A percentile compares a stretch with the other conserved stretches of the same genome.
These are phyloP conservation scores for Apiospora aurea DNA, from an alignment of 2,329 filamentous ascomycete genomes.

Conservation along the genomic window DNA sequence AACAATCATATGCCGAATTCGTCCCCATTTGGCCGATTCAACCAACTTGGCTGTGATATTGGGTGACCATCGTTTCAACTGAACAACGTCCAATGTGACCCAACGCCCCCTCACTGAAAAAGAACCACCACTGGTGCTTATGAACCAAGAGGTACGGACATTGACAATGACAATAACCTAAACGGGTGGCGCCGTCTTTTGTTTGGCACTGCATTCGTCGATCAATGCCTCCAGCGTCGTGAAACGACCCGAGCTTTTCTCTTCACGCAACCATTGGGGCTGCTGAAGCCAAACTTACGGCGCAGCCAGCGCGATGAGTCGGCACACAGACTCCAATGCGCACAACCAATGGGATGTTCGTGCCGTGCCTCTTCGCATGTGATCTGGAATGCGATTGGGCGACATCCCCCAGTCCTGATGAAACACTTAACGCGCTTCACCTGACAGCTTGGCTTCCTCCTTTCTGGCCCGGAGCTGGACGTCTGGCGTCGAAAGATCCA, in stretches of 20 bases:
- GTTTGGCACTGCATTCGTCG: background rate
- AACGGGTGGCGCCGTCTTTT: background rate
- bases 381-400: background rate
- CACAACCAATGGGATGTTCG: background rate
- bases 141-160: too few relatives aligned
- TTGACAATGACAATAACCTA: too few relatives aligned
- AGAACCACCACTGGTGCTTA: background rate
- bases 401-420: background rate
- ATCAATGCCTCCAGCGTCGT: background rate
- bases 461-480: background rate
- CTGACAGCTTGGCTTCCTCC: background rate
- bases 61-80: background rate
- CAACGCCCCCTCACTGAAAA: background rate
- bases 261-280: background rate
- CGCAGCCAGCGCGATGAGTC: background rate
- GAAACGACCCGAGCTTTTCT: background rate
- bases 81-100: background rate
- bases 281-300: background rate
- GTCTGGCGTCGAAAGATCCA: background rate
- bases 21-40: background rate
- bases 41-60: background rate
- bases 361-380: background rate
- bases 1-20: background rate
- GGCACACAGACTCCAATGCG: background rate
- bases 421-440: background rate